These are phyloP conservation scores for Pichia paraexigua DNA, from an alignment of 805 yeast species.

Conservation along the genomic window DNA sequence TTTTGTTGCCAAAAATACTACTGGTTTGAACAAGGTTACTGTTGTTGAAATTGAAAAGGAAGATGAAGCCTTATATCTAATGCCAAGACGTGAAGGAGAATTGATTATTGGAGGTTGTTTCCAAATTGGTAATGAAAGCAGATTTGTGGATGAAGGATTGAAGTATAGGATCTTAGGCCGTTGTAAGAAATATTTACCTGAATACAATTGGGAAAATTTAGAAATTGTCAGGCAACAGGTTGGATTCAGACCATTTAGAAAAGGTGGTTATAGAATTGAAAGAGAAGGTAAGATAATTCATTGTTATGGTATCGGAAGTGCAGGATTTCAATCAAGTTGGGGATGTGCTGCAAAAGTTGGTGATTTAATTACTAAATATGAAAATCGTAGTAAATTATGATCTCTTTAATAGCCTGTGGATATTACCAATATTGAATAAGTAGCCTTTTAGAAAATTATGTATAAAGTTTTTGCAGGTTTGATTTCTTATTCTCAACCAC, in stretches of 20 bases:
- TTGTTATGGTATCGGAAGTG: conserved; percentile 39
- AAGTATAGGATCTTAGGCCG: conserved; percentile 39
- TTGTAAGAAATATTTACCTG: conserved; percentile 36
- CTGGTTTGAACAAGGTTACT: conserved; percentile 24
- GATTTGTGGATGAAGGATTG: conserved; percentile 34
- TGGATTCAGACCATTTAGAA: conserved; percentile 62
- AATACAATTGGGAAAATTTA: conserved; percentile 30
- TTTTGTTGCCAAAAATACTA: conserved; percentile 40
- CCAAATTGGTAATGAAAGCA: conserved; percentile 17
- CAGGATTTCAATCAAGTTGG: conserved; percentile 48
- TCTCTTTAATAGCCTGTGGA: no score
- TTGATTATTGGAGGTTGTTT: conserved; percentile 53
- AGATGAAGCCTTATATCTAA: conserved; percentile 46
- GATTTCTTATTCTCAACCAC: no score
- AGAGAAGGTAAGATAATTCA: conserved; percentile 43
- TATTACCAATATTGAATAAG: no score
- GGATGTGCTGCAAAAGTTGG: conserved; percentile 49
- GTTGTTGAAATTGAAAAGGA: conserved; percentile 21
- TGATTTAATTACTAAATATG: background rate
- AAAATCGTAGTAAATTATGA: background rate
- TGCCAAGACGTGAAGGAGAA: conserved; percentile 75
- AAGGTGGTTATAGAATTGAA: conserved; percentile 51
- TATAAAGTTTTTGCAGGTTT: no score
- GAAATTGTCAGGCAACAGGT: conserved; percentile 46
- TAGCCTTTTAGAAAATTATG: no score